phyloP scores from a whole-genome alignment of 2,329 filamentous ascomycete genomes.

The Periglandula ipomoeae region DNA sequence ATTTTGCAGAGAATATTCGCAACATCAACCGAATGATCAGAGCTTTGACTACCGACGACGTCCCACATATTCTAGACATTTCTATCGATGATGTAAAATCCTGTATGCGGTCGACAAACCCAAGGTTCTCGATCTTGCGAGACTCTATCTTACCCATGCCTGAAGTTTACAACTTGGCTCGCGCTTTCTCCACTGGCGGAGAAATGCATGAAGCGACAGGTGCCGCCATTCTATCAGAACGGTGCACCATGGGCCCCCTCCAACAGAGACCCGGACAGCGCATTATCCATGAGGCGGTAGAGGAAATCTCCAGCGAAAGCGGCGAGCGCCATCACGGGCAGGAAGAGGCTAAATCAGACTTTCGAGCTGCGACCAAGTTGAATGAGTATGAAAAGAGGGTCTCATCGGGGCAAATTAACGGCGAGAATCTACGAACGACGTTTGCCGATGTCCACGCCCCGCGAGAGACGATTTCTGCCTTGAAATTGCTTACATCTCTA shows the following conservation, averaged over 20 bases:
- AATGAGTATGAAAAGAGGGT: slow-evolving; percentile 78
- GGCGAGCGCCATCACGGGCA: slow-evolving; percentile 18
- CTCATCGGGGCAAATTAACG: slow-evolving; percentile 71
- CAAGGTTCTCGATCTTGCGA: slow-evolving; percentile 20
- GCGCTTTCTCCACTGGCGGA: slow-evolving; percentile 19
- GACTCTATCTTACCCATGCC: slow-evolving; percentile 28
- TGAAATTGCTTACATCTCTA: slow-evolving; percentile 82
- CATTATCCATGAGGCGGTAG: slow-evolving; percentile 20
- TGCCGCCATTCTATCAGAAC: slow-evolving; percentile 19
- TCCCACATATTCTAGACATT: slow-evolving; percentile 8
- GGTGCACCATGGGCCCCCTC: slow-evolving; percentile 23
- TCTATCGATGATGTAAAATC: slow-evolving; percentile 16
- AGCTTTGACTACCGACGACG: slow-evolving; percentile 21
- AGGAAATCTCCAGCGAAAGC: slow-evolving; percentile 13
- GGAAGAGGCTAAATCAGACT: slow-evolving; percentile 20
- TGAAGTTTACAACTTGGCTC: slow-evolving; percentile 31
- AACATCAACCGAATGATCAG: slow-evolving; percentile 39
- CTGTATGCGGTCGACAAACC: slow-evolving; percentile 18
- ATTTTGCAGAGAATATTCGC: slow-evolving; percentile 34
- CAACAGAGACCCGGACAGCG: slow-evolving; percentile 21
- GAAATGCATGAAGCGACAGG: slow-evolving; percentile 13
- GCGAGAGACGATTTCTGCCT: slow-evolving; percentile 70
- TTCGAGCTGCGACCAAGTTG: slow-evolving; percentile 32
- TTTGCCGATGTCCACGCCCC: slow-evolving; percentile 83
- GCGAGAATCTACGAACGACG: slow-evolving; percentile 72